These are phyloP conservation scores for Pyracantha coccinea DNA, from an alignment of 331 rosid species.

Conservation along the genomic window DNA sequence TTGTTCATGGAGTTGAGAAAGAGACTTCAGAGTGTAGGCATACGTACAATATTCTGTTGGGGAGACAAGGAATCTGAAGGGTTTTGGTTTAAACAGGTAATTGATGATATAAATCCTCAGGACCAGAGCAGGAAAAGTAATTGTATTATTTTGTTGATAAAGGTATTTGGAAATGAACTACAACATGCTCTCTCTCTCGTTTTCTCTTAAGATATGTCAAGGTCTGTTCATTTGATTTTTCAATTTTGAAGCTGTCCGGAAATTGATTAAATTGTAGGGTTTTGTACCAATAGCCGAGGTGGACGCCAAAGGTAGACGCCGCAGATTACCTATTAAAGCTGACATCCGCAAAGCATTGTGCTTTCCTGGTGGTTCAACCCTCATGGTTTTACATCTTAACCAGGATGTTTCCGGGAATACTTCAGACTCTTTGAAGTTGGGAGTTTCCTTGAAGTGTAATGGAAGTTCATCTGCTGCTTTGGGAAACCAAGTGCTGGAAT, in stretches of 20 bases:
- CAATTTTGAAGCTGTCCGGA: constrained; percentile 7
- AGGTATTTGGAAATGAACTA: not conserved
- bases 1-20: constrained; percentile 56
- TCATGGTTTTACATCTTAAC: constrained; percentile 71
- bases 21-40: constrained; percentile 74
- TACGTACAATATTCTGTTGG: constrained; percentile 76
- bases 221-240: constrained; percentile 11
- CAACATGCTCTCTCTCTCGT: not conserved
- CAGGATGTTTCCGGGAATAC: constrained; percentile 27
- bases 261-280: constrained; percentile 41
- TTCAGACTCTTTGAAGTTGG: constrained; percentile 26
- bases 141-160: not conserved
- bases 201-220: not conserved
- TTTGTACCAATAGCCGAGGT: constrained; percentile 77
- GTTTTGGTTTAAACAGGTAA: constrained; percentile 89
- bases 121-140: constrained; percentile 8
- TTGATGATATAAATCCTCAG: constrained; percentile 5
- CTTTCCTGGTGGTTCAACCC: constrained; percentile 90
- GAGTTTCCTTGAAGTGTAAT: constrained; percentile 32
- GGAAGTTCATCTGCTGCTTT: constrained; percentile 24
- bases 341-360: constrained; percentile 70
- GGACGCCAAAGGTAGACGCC: constrained; percentile 59
- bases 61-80: constrained; percentile 92
- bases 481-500: constrained; percentile 21
- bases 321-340: constrained; percentile 66